Evolutionary conservation across 305 asterid species (phyloP), one percentile per base, ranked within the genome.

Genomic region (Fraxinus nigra): DNA sequence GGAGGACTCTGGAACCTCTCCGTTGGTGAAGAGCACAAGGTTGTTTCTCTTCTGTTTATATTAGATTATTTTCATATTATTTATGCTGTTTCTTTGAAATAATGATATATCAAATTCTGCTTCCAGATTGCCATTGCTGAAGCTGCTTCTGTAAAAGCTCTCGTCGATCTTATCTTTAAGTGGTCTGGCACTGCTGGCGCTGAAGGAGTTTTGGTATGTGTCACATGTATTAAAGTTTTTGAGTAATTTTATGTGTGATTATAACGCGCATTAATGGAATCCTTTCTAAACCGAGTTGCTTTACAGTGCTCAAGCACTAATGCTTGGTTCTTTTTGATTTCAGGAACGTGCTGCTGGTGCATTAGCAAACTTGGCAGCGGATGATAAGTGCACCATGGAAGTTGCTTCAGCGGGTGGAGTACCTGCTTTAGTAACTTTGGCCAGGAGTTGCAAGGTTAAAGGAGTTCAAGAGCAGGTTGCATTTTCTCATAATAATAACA

Each of bases 1-100:
- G 99, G 98, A 87, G 99, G 97, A 82, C 88, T 95, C 56, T 94
- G 99, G 99, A 95, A 95, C 86, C 99, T 95, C 69, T 95, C 99
- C 1, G 95, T 93, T 78, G 97, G 99, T 76, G 97, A 95, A 87
- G 99, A 94, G 84, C 97, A 93, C 84, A 95, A 95, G 99, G 99
- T 95, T 80, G 69, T 76, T 14, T 80, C 56, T 67, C 80, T 69
- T 35, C 35, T 76, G 37, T 22, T 70, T 59, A n/a, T 63, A 33
- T 20, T 33, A 20, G 75, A 54, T 11, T 10, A 75, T 72, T 78
- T 38, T 43, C 72, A 33, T 74, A 5, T 51, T 56, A 32, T 54
- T 22, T 80, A 48, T 80, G 77, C 76, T 85, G 83, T 22, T 24
- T 34, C 77, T 20, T 24, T 69, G 32, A 20, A 61, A 63, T 38